These are phyloP conservation scores for Mucor racemosus DNA, from an alignment of 371 early-diverging fungal species.

Conservation along the genomic window DNA sequence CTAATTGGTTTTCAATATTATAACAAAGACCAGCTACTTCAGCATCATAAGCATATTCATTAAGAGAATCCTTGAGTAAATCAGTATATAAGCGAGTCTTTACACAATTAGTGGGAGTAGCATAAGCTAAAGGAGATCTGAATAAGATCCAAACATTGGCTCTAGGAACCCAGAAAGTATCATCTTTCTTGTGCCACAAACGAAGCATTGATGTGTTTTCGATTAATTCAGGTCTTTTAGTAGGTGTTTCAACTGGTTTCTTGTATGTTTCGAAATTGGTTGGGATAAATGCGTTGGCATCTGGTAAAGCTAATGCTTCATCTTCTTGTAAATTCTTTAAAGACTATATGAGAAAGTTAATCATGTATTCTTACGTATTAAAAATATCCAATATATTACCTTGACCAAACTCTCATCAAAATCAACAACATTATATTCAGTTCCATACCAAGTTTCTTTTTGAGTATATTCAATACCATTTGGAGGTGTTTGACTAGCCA, in stretches of 20 bases:
- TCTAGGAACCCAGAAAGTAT: slow-evolving; percentile 86
- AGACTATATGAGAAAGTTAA: slow-evolving; percentile 11
- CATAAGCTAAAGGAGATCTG: slow-evolving; percentile 67
- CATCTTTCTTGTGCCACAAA: slow-evolving; percentile 95
- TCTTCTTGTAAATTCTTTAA: slow-evolving; percentile 53
- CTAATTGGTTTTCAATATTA: slow-evolving; percentile 66
- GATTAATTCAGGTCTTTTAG: slow-evolving; percentile 58
- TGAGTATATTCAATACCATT: slow-evolving; percentile 50
- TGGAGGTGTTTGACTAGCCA: slow-evolving; percentile 53
- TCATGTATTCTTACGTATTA: too few relatives aligned
- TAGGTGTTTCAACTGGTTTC: slow-evolving; percentile 37
- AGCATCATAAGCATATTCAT: slow-evolving; percentile 88
- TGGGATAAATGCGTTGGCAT: slow-evolving; percentile 85
- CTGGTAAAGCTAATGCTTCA: slow-evolving; percentile 73
- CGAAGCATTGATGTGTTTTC: slow-evolving; percentile 68
- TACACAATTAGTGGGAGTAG: slow-evolving; percentile 61
- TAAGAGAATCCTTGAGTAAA: slow-evolving; percentile 80
- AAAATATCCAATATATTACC: slow-evolving; percentile 32
- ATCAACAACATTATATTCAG: slow-evolving; percentile 78
- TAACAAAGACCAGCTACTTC: slow-evolving; percentile 85
- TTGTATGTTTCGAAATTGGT: slow-evolving; percentile 67
- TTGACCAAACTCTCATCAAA: slow-evolving; percentile 60
- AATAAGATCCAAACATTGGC: slow-evolving; percentile 64
- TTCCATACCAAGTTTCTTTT: slow-evolving; percentile 81
- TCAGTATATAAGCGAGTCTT: slow-evolving; percentile 72